phyloP scores from a whole-genome alignment of 1,284 basidiomycete species.

The Prillingera fragicola region DNA sequence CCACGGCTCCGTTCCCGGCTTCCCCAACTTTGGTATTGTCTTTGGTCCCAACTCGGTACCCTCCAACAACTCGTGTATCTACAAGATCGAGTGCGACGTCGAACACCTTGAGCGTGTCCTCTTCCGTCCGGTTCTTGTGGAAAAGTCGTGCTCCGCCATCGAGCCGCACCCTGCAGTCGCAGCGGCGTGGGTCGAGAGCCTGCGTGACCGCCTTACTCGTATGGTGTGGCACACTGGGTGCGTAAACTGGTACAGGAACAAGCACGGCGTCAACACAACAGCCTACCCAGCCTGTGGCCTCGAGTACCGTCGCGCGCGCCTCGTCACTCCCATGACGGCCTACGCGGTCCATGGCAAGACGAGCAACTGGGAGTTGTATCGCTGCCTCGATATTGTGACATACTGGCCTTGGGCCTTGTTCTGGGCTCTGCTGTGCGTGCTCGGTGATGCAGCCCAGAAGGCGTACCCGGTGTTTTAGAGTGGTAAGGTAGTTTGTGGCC shows the following conservation, averaged over 20 bases:
- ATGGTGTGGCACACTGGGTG: background rate
- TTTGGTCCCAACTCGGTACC: background rate
- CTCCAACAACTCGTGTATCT: background rate
- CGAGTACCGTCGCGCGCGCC: background rate
- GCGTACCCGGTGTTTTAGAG: no score
- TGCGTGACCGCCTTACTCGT: background rate
- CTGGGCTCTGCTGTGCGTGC: no score
- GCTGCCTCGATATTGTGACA: background rate
- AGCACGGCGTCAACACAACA: background rate
- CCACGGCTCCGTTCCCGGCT: background rate
- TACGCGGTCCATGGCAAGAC: background rate
- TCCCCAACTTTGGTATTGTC: background rate
- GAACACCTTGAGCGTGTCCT: background rate
- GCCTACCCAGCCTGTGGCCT: background rate
- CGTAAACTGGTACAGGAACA: conserved; percentile 1
- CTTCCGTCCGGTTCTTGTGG: background rate
- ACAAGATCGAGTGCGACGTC: background rate
- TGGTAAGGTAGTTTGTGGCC: no score
- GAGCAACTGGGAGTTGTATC: background rate
- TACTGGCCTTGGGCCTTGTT: background rate
- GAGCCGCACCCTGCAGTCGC: background rate
- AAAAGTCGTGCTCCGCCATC: background rate
- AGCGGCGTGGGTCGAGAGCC: background rate
- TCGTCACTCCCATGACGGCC: background rate
- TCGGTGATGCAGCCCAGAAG: no score